Base-by-base conservation (phyloP, 2,329 filamentous ascomycete genomes). In the Colletotrichum australisinense region DNA sequence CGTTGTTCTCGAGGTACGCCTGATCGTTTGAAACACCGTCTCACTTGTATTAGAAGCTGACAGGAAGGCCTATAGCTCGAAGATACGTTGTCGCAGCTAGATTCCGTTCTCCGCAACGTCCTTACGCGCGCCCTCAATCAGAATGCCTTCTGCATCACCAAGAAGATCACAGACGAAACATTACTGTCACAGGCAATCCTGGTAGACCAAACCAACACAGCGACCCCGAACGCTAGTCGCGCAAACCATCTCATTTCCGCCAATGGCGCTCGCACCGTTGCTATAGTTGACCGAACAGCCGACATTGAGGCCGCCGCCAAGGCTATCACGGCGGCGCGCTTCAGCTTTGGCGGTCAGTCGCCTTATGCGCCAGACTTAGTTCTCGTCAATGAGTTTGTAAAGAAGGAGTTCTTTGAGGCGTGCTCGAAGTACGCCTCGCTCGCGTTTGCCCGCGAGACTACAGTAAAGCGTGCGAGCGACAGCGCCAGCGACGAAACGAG, bases 331-430 rank as follows among this genome's bases (percentile, higher is more conserved):
- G 82, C 81, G 0, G 89, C 90, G 1, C 84, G 89, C 2, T 89
- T 92, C 76, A 81, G 81, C 16, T 89, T 91, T 35, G 83, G 87
- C 1, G 90, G 90, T 2, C 83, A 80, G 2, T 92, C 90, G 1
- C 85, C 89, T 0, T 92, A 92, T 76, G 88, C 89, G 0, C 91
- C 91, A 0, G 90, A 93, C 76, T 35, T 92, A 0, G 87, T 93
- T 0, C 80, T 92, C 0, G 90, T 93, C n/a, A 91, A 93, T 73
- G 91, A 93, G 74, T 93, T 87, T 72, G 83, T 86, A 4, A 88
- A 88, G 80, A 84, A 87, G 67, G 83, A 85, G 0, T 91, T 92
- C 75, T 78, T 90, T 0, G 83, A 87, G 67, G 71, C 71, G 12
- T 73, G 71, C 26, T 73, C 67, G 2, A 73, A 71, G 49, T 60